Base-by-base conservation (phyloP, 2,329 filamentous ascomycete species). In the Ophiostoma perfectum region DNA sequence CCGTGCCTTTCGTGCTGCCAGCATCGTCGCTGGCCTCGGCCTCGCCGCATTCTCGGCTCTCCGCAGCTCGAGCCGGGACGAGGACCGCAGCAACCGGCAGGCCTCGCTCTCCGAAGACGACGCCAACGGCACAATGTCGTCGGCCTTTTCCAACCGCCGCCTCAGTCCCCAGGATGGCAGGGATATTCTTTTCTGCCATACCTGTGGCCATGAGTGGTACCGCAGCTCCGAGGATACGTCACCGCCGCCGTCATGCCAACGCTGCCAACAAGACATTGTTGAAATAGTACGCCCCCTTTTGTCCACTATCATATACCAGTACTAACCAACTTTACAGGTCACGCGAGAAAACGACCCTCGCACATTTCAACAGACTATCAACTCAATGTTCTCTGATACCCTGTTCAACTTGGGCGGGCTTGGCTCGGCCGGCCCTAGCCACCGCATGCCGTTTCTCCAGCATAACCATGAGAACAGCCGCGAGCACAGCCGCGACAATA, bases 141-240 rank as follows among this genome's bases (percentile, higher is more conserved):
- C 74, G 41, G 73, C 72, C 66, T 72, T 60, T 66, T 68, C 60
- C 12, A 38, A 18, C 36, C 47, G 45, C 14, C 83, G 81, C 73
- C 81, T 88, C 69, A 83, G 85, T 75, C 81, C 82, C 71, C 79
- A 77, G 36, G 74, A 77, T 5, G 79, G 79, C 71, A 82, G 86
- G 71, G 91, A 96, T 75, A 86, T 94, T 72, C 89, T 97, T 67
- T 96, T 85, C 78, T 99, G 95, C 78, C 92, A 98, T 78, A 80
- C 84, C 70, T 98, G 95, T 80, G 77, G 84, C 66, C 80, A 90
- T 71, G 90, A 97, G 77, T 98, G 93, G 92, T 91, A 90, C 75
- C 82, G 86, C 70, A 86, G 91, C 70, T 84, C 90, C 71, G 82
- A 84, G 72, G 82, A 85, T 72, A 88, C 80, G 41, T 79, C 97